These are phyloP conservation scores for Trichoderma sp. DNA, from an alignment of 2,329 filamentous ascomycete genomes.

Conservation along the genomic window DNA sequence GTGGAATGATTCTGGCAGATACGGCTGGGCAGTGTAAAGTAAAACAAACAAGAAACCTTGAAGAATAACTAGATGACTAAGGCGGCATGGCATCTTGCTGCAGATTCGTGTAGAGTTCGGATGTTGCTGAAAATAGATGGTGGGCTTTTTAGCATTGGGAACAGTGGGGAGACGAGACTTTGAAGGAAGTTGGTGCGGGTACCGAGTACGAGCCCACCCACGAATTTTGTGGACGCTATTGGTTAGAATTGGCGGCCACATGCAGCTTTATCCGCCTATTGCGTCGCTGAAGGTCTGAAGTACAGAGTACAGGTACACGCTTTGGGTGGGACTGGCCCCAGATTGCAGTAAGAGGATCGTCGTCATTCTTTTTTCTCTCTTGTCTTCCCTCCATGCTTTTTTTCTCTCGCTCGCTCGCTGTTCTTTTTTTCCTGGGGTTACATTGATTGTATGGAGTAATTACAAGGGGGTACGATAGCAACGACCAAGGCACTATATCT, in stretches of 20 bases:
- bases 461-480: not conserved
- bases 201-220: not conserved
- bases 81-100: not conserved
- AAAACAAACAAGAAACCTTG: not conserved
- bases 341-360: not conserved
- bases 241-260: not conserved
- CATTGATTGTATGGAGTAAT: not conserved
- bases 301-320: not conserved
- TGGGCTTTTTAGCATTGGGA: no score
- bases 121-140: slow-evolving; percentile 8
- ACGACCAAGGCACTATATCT: not conserved
- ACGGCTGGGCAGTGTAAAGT: not conserved
- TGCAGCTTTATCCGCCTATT: not conserved
- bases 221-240: not conserved
- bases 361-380: not conserved
- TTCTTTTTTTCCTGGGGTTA: not conserved
- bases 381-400: not conserved
- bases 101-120: not conserved
- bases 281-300: not conserved
- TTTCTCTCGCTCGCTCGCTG: not conserved
- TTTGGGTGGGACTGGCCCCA: not conserved
- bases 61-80: not conserved
- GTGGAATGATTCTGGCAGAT: not conserved
- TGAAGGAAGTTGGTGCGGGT: not conserved
- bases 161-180: not conserved